Evolutionary conservation across 1,284 basidiomycete species (phyloP).

Genomic region (Pseudozyma tsukubaensis): DNA sequence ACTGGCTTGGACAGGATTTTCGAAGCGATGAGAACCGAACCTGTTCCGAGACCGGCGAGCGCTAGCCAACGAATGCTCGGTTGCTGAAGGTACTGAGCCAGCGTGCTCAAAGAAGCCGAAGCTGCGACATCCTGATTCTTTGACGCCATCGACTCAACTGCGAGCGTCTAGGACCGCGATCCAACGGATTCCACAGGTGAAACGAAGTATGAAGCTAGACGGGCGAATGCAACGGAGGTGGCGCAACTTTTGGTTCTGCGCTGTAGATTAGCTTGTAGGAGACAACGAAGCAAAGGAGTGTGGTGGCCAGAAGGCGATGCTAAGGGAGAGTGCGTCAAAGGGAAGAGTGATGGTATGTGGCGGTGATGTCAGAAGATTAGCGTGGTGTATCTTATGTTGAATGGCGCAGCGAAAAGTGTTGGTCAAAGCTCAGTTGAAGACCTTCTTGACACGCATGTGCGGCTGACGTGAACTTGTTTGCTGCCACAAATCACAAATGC

Average conservation of each 20-base stretch:
- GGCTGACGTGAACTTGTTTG: slow-evolving; percentile 20
- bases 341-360: neutral
- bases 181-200: neutral
- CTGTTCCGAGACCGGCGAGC: slow-evolving; percentile 36
- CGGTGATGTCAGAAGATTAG: neutral
- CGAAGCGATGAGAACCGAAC: slow-evolving; percentile 26
- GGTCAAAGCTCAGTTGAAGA: slow-evolving; percentile 29
- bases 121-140: slow-evolving; percentile 30
- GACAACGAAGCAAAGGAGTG: neutral
- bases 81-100: slow-evolving; percentile 29
- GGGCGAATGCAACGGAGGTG: neutral
- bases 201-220: neutral
- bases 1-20: slow-evolving; percentile 12
- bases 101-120: slow-evolving; percentile 25
- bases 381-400: neutral
- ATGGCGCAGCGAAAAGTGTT: slow-evolving; percentile 2
- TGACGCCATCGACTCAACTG: slow-evolving; percentile 21
- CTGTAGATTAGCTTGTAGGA: neutral
- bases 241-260: neutral
- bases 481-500: neutral
- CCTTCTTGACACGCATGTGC: slow-evolving; percentile 10
- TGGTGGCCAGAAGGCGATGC: too few species aligned
- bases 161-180: neutral
- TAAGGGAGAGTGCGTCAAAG: neutral
- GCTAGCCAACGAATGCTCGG: slow-evolving; percentile 30